phyloP scores from a whole-genome alignment of 108 stramenopile species.

The Stephanodiscus triporus region DNA sequence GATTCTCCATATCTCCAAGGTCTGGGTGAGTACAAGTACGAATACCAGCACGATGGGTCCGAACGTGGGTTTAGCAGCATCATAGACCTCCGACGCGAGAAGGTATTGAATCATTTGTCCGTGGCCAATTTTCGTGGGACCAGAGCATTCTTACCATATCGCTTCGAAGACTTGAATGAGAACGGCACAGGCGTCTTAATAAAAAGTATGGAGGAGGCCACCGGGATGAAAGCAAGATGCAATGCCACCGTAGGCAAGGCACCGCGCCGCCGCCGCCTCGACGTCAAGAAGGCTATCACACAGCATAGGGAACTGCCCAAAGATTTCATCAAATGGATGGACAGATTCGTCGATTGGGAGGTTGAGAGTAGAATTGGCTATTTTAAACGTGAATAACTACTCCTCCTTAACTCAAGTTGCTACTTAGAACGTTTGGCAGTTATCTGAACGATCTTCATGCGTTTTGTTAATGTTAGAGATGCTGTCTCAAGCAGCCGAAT shows the following conservation, averaged over 20 bases:
- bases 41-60: conserved; percentile 45
- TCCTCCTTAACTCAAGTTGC: no score
- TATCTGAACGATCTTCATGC: no score
- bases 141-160: conserved; percentile 36
- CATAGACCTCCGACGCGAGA: conserved; percentile 43
- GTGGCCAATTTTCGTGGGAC: conserved; percentile 36
- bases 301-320: conserved; percentile 28
- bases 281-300: conserved; percentile 1
- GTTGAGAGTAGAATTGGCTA: conserved; percentile 44
- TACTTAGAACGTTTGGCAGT: no score
- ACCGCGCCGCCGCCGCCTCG: no score
- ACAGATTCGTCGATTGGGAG: conserved; percentile 49
- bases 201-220: conserved; percentile 24
- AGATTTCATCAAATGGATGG: conserved; percentile 50
- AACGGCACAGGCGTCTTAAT: conserved; percentile 35
- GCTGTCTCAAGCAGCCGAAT: no score
- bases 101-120: conserved; percentile 49
- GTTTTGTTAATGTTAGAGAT: no score
- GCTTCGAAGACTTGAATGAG: conserved; percentile 43
- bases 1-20: conserved; percentile 18
- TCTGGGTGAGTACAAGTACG: conserved; percentile 31
- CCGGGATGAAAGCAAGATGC: conserved; percentile 41
- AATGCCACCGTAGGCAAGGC: conserved; percentile 15
- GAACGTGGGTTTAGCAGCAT: conserved; percentile 39
- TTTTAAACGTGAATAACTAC: conserved; percentile 9